phyloP scores from a whole-genome alignment of 768 basidiomycete species.

The Tricholoma hemisulphureum region DNA sequence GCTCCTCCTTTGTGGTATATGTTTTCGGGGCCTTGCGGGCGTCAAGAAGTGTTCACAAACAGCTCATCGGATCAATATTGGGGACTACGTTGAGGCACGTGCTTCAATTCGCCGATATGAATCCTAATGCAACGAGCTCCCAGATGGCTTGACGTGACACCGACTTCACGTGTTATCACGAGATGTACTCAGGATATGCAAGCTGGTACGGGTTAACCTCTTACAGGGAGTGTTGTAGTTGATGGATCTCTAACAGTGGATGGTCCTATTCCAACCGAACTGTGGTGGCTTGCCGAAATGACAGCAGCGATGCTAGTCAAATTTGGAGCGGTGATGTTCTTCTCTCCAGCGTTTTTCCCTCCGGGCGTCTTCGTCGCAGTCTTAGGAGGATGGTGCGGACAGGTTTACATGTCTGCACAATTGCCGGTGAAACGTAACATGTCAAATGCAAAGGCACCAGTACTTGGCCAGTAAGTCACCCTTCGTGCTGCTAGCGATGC shows the following conservation, averaged over 20 bases:
- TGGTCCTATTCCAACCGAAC: constrained; percentile 27
- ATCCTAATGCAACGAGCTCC: background rate
- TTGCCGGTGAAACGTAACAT: constrained; percentile 48
- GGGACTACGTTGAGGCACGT: constrained; percentile 59
- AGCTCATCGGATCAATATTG: constrained; percentile 52
- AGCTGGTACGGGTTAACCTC: constrained; percentile 23
- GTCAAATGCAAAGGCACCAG: constrained; percentile 38
- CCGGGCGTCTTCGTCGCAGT: constrained; percentile 42
- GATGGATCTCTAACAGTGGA: constrained; percentile 48
- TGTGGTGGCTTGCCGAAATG: constrained; percentile 29
- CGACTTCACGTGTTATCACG: constrained; percentile 54
- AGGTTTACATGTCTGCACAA: constrained; percentile 46
- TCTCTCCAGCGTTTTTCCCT: constrained; percentile 46
- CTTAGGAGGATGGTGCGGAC: constrained; percentile 43
- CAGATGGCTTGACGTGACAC: constrained; percentile 52
- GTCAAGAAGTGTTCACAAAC: constrained; percentile 50
- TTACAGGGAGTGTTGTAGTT: constrained; percentile 20
- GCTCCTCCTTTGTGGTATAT: constrained; percentile 36
- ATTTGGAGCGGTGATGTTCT: constrained; percentile 42
- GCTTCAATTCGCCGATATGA: background rate
- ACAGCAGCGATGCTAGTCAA: constrained; percentile 39
- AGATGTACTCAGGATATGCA: constrained; percentile 69
- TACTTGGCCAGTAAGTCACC: constrained; percentile 39
- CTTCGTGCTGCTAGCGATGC: constrained; percentile 16
- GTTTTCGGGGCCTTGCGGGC: constrained; percentile 52